Base-by-base conservation (phyloP, 1,284 basidiomycete species). In the Fomitiporia mediterranea region DNA sequence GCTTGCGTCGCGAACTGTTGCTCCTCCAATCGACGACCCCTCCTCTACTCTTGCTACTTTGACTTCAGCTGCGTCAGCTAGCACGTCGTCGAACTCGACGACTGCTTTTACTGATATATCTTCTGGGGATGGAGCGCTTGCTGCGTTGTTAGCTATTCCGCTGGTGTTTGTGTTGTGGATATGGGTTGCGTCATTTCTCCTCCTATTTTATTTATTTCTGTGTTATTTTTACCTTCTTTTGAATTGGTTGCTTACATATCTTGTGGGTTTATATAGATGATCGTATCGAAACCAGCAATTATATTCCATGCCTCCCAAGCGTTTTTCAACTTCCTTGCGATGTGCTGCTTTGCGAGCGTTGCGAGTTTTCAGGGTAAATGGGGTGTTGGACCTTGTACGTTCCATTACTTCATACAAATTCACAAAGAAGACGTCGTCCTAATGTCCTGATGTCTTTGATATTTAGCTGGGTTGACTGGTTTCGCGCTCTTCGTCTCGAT, bases 301-400 rank as follows among this genome's bases (percentile, higher is more conserved):
- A 76, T 90, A 48, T 84, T 85, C 68, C 81, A 88, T 68, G 69
- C 78, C 21, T 82, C 78, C 1, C 85, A 94, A 75, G 78, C 83
- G 54, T 93, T 95, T 76, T 91, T 94, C 81, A 86, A 88, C 67
- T 94, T 95, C 67, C 77, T 95, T 46, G 83, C 89, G 8, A 87
- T 94, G 82, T 88, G 85, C 54, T 93, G 89, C 66, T 92, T 91
- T 65, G 92, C 86, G 3, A 86, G 86, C 61, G 87, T 92, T 2
- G 92, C 92, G 0, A 76, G 77, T 19, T 96, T 95, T 69, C 93
- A 96, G 64, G 84, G 86, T 4, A 86, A 88, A 64, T 93, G 83
- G 82, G 64, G 74, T 17, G 79, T 94, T 39, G 88, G 89, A 2
- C 89, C 91, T 53, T 94, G 92, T 94, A 66, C 66, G 91, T 83